Conservation (phyloP, 1,139 yeast genomes). For the Arxiozyma slooffiae region DNA sequence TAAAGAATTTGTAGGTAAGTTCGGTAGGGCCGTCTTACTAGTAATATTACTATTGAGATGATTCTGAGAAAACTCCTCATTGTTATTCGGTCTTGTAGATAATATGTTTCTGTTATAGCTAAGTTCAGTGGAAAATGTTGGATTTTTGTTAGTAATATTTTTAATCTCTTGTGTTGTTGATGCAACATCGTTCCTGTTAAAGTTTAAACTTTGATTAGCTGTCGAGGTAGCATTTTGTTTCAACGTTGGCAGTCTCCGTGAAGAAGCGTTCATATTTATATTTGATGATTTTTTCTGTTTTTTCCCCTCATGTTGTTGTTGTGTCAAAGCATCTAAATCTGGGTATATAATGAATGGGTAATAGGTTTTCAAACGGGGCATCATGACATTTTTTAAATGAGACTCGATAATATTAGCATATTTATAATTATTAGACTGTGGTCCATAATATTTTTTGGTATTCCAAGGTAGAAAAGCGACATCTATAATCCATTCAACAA, state of each 20-base stretch:
- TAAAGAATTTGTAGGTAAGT: not conserved
- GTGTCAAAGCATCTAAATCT: conserved; percentile 52
- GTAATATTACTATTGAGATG: not conserved
- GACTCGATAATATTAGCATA: conserved; percentile 66
- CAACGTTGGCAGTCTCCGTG: not conserved
- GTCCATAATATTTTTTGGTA: conserved; percentile 73
- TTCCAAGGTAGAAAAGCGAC: conserved; percentile 82
- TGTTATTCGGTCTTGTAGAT: not conserved
- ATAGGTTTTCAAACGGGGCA: conserved; percentile 42
- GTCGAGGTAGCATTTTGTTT: not conserved
- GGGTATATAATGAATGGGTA: conserved; percentile 48
- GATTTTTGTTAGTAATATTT: not conserved
- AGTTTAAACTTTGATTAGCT: not conserved
- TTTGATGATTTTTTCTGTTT: not conserved
- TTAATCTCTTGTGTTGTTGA: not conserved
- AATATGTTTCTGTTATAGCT: not conserved
- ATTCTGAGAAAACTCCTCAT: not conserved
- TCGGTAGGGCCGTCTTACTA: not conserved
- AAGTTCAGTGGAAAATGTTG: not conserved
- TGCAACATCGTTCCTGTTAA: not conserved
- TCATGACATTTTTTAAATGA: conserved; percentile 43
- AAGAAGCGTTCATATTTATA: not conserved
- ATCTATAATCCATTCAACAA: conserved; percentile 65
- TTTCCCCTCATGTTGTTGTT: not conserved
- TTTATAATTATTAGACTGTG: conserved; percentile 53